These are phyloP conservation scores for Chimonanthus salicifolius DNA, from an alignment of 164 flowering plant genomes.

Conservation along the genomic window DNA sequence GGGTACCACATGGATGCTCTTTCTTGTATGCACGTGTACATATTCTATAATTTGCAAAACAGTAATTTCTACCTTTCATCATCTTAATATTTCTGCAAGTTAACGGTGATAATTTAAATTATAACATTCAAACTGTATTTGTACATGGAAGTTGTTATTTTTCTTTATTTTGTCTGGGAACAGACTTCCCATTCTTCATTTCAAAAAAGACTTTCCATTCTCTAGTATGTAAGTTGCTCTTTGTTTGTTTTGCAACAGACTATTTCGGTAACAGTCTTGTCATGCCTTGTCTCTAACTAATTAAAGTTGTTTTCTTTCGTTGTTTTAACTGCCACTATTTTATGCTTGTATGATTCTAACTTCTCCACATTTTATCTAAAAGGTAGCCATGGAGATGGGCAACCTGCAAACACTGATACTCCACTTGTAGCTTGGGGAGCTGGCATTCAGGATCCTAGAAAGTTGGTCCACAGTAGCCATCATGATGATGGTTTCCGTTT, in stretches of 20 bases:
- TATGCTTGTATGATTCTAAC: constrained; percentile 18
- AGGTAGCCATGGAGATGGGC: constrained; percentile 99
- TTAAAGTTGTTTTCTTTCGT: neutral
- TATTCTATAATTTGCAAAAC: no score
- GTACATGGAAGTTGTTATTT: no score
- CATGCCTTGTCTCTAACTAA: neutral
- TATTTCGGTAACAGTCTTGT: neutral
- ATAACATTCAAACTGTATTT: no score
- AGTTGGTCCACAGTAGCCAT: constrained; percentile 30
- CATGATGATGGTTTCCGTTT: constrained; percentile 49
- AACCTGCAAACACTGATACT: constrained; percentile 89
- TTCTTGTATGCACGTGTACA: no score
- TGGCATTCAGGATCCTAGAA: constrained; percentile 63
- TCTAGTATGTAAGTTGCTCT: no score
- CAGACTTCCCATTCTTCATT: no score
- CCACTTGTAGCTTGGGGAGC: constrained; percentile 99
- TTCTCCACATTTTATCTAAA: constrained; percentile 19
- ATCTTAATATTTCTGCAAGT: no score
- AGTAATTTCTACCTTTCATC: no score
- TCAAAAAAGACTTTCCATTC: no score
- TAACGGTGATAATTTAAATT: no score
- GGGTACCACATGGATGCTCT: no score
- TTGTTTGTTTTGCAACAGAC: neutral
- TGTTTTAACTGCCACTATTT: neutral
- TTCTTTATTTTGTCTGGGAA: no score